phyloP scores from a whole-genome alignment of 257 asterid genomes.

The Capsicum baccatum region DNA sequence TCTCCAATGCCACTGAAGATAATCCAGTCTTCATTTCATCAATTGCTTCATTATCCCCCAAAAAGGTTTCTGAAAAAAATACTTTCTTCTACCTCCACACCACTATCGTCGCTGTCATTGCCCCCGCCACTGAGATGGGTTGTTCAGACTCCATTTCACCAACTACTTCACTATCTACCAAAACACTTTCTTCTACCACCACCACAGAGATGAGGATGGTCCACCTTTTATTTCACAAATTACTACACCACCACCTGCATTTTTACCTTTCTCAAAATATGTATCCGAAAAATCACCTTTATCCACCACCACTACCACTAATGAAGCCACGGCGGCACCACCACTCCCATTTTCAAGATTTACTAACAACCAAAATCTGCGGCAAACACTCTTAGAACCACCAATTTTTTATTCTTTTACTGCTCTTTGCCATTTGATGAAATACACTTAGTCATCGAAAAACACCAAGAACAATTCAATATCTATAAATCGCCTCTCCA shows the following conservation, averaged over 20 bases:
- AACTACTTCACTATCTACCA: not conserved
- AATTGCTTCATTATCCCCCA: too few species aligned
- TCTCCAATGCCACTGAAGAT: too few species aligned
- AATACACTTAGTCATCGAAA: slow-evolving; percentile 22
- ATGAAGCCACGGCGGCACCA: not conserved
- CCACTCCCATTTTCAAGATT: slow-evolving; percentile 27
- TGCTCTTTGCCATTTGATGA: slow-evolving; percentile 12
- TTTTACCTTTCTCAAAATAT: slow-evolving; percentile 23
- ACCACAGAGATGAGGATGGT: not conserved
- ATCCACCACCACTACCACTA: not conserved
- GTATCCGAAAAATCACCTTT: slow-evolving; percentile 20
- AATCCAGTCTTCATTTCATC: too few species aligned
- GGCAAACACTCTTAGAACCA: slow-evolving; percentile 25
- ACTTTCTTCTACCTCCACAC: too few species aligned
- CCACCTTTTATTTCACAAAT: not conserved
- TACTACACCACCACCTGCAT: slow-evolving; percentile 2
- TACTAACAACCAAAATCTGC: not conserved
- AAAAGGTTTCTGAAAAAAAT: too few species aligned
- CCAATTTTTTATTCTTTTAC: not conserved
- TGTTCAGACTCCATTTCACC: not conserved
- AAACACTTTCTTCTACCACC: not conserved
- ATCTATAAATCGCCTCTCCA: not conserved
- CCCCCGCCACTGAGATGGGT: not conserved
- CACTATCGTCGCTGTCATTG: too few species aligned
- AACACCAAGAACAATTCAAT: not conserved